phyloP scores from a whole-genome alignment of 129 eudicot genomes.

The Flaveria bidentis region DNA sequence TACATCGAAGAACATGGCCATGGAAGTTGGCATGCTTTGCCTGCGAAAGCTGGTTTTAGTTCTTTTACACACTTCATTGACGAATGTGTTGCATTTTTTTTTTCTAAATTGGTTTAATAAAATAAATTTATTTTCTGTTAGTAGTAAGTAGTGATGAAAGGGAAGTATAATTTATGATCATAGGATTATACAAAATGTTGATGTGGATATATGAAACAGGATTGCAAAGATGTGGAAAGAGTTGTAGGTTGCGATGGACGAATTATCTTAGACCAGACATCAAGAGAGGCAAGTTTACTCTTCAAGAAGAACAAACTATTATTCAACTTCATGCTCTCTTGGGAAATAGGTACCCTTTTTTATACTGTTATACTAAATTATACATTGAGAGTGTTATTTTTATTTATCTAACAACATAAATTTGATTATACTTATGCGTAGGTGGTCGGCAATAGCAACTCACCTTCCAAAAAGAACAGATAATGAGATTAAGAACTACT shows the following conservation, averaged over 20 bases:
- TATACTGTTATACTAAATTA: background rate
- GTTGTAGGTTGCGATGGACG: conserved; percentile 84
- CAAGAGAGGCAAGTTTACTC: conserved; percentile 81
- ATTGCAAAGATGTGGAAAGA: conserved; percentile 86
- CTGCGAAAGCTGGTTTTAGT: conserved; percentile 67
- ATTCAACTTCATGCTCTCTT: conserved; percentile 93
- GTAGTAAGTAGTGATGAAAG: background rate
- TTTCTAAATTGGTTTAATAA: background rate
- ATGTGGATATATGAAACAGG: conserved; percentile 38
- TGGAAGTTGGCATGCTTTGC: conserved; percentile 87
- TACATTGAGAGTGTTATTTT: background rate
- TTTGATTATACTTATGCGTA: conserved; percentile 14
- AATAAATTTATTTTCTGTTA: background rate
- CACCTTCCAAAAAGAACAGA: conserved; percentile 68
- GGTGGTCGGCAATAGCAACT: conserved; percentile 80
- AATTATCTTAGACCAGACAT: conserved; percentile 83
- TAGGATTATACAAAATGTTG: background rate
- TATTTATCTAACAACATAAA: background rate
- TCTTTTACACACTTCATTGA: background rate
- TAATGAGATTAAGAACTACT: conserved; percentile 67
- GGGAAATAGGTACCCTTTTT: conserved; percentile 64
- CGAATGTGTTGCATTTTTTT: background rate
- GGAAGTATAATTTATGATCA: background rate
- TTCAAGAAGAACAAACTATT: conserved; percentile 87
- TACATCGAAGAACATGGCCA: conserved; percentile 78